Base-by-base conservation (phyloP, 768 basidiomycete genomes). In the Pulveroboletus ravenelii region DNA sequence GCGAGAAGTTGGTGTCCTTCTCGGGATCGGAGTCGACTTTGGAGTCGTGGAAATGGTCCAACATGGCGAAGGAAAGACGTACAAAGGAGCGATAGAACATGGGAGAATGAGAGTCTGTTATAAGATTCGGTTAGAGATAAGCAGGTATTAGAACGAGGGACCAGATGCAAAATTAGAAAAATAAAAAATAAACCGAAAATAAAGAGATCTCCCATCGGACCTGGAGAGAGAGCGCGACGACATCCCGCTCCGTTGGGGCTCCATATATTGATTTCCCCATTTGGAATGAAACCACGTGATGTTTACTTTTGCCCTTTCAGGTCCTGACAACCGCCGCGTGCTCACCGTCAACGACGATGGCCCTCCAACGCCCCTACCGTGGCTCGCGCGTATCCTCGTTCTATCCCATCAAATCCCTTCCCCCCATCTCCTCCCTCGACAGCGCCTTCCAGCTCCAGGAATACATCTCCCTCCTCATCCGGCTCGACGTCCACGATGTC, bases 371-470 rank as follows among this genome's bases (percentile, higher is more conserved):
- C 32, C 89, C 89, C 14, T 70, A 82, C 23, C 84, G 86, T 13
- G 89, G 89, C 44, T 85, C 88, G 5, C 78, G 88, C 23, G 84
- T 89, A 18, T 84, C 87, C 9, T 79, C 86, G 0, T 91, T 91
- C 62, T 90, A 90, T 59, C 86, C 87, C 0, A 74, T 88, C 23
- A 89, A 88, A 63, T 74, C 61, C 8, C 73, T 89, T 2, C 87
- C 88, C 0, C 78, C 84, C 0, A 76, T 88, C 29, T 73, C 87
- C 0, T 80, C 84, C 1, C 74, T 95, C 29, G 87, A 94, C 71
- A 93, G 90, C 66, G 90, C 93, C 0, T 96, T 95, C 65, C 92
- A 95, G 63, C 78, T 95, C 7, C 92, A 95, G 61, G 95, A 98
- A 63, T 95, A 93, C 70, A 89, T 98, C 40, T 86, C 92, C 1